Conservation (phyloP, 352 stramenopile genomes). For the Phytopythium ostracodes region DNA sequence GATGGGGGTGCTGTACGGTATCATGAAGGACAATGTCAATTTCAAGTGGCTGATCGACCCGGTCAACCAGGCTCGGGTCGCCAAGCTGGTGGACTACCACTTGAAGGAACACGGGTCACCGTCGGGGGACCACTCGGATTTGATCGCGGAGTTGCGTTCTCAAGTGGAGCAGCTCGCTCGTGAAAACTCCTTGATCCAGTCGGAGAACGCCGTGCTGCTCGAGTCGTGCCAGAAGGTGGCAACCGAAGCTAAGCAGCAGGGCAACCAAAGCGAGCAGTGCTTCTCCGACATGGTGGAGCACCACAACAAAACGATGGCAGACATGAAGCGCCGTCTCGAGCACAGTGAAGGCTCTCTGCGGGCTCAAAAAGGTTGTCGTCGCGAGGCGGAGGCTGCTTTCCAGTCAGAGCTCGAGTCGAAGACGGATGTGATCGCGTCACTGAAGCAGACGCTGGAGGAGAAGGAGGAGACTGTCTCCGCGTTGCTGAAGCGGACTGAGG, state of each 20-base stretch:
- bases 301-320: slow-evolving; percentile 13
- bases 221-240: slow-evolving; percentile 11
- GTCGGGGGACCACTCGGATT: slow-evolving; percentile 24
- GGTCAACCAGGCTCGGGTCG: slow-evolving; percentile 39
- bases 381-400: slow-evolving; percentile 46
- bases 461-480: slow-evolving; percentile 49
- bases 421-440: slow-evolving; percentile 16
- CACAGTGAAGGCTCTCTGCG: slow-evolving; percentile 31
- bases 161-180: slow-evolving; percentile 55
- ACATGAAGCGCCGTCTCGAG: slow-evolving; percentile 32
- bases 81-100: slow-evolving; percentile 47
- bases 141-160: slow-evolving; percentile 39
- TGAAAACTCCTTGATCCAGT: slow-evolving; percentile 59
- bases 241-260: slow-evolving; percentile 17
- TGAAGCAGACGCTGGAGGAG: slow-evolving; percentile 32
- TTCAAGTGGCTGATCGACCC: slow-evolving; percentile 55
- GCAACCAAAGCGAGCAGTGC: slow-evolving; percentile 9
- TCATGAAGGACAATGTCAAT: slow-evolving; percentile 56
- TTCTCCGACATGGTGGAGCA: slow-evolving; percentile 7
- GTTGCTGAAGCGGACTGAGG: slow-evolving; percentile 33
- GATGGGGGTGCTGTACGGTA: slow-evolving; percentile 57
- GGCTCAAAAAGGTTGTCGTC: slow-evolving; percentile 41
- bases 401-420: slow-evolving; percentile 36
- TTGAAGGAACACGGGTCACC: slow-evolving; percentile 23
- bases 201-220: slow-evolving; percentile 47